Base-by-base conservation (phyloP, 2,329 filamentous ascomycete species). In the Trichoderma sp. region DNA sequence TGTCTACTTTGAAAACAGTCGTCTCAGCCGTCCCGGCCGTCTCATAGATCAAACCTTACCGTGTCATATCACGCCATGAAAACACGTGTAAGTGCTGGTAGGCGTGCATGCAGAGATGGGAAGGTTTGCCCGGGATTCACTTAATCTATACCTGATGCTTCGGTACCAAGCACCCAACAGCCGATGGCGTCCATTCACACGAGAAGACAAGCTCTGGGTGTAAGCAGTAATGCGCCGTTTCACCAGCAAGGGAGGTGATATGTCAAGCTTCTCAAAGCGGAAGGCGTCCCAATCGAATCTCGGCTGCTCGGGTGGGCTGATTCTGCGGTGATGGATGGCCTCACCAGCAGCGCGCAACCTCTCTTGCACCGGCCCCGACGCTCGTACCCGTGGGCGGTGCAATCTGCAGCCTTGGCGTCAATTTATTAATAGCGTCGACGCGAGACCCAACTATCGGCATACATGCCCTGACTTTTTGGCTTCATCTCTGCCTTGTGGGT, bases 281-380 rank as follows among this genome's bases (percentile, higher is more conserved):
- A 68, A 64, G 50, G 66, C 59, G 59, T 57, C 66, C 57, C 5
- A 37, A 42, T 22, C 2, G 56, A 25, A 45, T 53, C 25, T 45
- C 50, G 45, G 56, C 64, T 45, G 48, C 15, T 67, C 56, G 34
- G 45, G 50, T 67, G 64, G 64, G 45, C 64, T 67, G 64, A 67
- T 67, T 19, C 22, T 67, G 15, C 22, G 53, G 37, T 60, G 45
- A 67, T 45, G 27, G 56, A 67, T 67, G 64, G 64, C 53, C 63
- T 65, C 63, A 65, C 63, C 32, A n/a, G 37, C 1, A 32, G 5
- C 42, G 42, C 25, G 42, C 58, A 52, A 22, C 42, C 29, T 50
- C 29, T 35, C 25, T 50, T 50, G 22, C 22, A 34, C 29, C n/a
- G 17, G 57, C 39, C 27, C 12, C 19, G 35, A 29, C 1, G 5